These are phyloP conservation scores for Populus tomentosa DNA, from an alignment of 441 rosid genomes.

Conservation along the genomic window DNA sequence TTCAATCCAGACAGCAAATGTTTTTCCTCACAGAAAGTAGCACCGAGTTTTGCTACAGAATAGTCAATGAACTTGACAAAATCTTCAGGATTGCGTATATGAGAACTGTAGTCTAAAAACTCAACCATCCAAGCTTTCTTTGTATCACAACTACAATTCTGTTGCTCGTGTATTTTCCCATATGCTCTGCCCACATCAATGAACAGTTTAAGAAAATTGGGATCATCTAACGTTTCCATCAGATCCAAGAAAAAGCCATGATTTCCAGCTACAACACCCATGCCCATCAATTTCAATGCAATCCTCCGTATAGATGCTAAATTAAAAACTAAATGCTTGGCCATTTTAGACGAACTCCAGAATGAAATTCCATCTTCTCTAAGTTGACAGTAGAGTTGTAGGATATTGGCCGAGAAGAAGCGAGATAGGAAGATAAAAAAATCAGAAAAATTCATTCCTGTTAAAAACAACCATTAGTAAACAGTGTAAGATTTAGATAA, in stretches of 20 bases:
- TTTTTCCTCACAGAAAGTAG: conserved; percentile 11
- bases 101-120: conserved; percentile 26
- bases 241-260: conserved; percentile 33
- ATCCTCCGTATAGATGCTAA: conserved; percentile 42
- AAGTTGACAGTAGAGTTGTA: conserved; percentile 30
- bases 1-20: conserved; percentile 12
- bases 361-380: conserved; percentile 21
- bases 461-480: conserved; percentile 8
- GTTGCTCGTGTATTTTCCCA: conserved; percentile 39
- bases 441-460: conserved; percentile 90
- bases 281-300: conserved; percentile 48
- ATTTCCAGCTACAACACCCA: conserved; percentile 34
- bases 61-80: conserved; percentile 43
- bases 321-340: conserved; percentile 44
- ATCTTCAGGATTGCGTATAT: conserved; percentile 37
- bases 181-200: conserved; percentile 42
- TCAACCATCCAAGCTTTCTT: conserved; percentile 28
- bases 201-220: conserved; percentile 48
- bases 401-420: conserved; percentile 53
- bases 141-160: conserved; percentile 16
- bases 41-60: conserved; percentile 22
- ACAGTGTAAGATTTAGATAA: not conserved
- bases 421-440: conserved; percentile 59
- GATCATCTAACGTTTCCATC: conserved; percentile 42
- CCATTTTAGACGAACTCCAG: conserved; percentile 30